These are phyloP conservation scores for Pestalotiopsis fici DNA, from an alignment of 2,329 filamentous ascomycete genomes.

Conservation along the genomic window DNA sequence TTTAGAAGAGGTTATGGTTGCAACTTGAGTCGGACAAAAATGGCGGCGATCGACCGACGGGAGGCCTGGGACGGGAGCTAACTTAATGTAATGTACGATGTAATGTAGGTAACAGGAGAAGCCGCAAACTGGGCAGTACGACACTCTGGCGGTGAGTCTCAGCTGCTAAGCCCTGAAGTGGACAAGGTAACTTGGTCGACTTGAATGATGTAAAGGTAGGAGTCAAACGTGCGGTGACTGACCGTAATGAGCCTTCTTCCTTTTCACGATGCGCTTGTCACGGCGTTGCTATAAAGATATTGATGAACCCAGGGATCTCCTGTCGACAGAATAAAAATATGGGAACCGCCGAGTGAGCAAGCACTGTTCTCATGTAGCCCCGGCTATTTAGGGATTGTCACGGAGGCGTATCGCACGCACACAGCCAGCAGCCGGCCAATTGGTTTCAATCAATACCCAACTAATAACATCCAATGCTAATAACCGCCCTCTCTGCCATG, in stretches of 20 bases:
- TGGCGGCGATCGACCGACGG: background rate
- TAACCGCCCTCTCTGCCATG: background rate
- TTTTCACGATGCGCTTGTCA: background rate
- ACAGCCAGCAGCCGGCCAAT: background rate
- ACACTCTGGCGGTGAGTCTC: background rate
- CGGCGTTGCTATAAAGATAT: background rate
- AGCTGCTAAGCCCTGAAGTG: background rate
- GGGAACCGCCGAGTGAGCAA: background rate
- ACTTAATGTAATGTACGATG: background rate
- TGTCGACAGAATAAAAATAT: background rate
- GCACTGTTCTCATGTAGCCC: background rate
- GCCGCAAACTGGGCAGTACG: background rate
- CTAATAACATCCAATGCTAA: background rate
- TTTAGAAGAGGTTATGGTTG: background rate
- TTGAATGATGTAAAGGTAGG: background rate
- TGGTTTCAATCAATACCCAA: background rate
- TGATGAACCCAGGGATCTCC: slow-evolving; percentile 1
- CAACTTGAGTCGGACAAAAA: background rate
- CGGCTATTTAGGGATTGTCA: too few species aligned
- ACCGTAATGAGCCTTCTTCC: background rate
- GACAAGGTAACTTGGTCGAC: background rate
- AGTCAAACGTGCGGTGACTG: background rate
- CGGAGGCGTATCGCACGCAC: background rate
- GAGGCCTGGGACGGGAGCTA: background rate
- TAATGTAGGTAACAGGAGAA: background rate